Evolutionary conservation across 495 filamentous ascomycete genomes (phyloP).

Genomic region (Penicillium nucicola): DNA sequence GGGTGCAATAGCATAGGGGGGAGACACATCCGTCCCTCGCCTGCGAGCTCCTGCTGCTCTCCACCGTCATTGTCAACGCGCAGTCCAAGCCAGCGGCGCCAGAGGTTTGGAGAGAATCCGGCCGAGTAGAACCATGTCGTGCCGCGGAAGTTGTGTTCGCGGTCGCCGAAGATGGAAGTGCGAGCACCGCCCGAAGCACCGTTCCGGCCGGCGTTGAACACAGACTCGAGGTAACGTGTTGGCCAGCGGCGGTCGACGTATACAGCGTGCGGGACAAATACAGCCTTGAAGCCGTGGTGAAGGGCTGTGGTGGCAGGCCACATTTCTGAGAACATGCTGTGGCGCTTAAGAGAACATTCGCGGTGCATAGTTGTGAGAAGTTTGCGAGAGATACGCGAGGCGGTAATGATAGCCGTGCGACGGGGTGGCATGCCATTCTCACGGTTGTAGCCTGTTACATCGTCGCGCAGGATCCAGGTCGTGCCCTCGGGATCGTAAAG

Average conservation of each 20-base stretch:
- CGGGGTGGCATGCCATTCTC: conserved; percentile 67
- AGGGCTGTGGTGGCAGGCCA: conserved; percentile 83
- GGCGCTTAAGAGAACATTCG: conserved; percentile 75
- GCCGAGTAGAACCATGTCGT: conserved; percentile 96
- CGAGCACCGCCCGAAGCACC: conserved; percentile 72
- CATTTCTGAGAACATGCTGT: conserved; percentile 95
- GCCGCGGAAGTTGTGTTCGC: conserved; percentile 86
- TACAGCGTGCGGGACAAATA: conserved; percentile 87
- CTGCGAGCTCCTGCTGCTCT: conserved; percentile 72
- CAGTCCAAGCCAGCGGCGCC: conserved; percentile 82
- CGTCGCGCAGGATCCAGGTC: conserved; percentile 80
- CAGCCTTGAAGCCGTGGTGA: conserved; percentile 93
- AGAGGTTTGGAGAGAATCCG: conserved; percentile 77
- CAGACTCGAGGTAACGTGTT: conserved; percentile 67
- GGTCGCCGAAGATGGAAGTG: conserved; percentile 74
- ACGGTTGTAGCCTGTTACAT: conserved; percentile 86
- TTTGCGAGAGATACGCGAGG: conserved; percentile 75
- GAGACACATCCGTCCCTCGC: conserved; percentile 90
- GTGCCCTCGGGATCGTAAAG: conserved; percentile 89
- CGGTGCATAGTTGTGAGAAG: conserved; percentile 85
- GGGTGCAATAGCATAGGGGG: conserved; percentile 92
- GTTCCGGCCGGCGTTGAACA: conserved; percentile 82
- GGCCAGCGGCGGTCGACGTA: conserved; percentile 93
- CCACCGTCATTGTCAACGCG: conserved; percentile 83
- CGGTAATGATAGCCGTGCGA: conserved; percentile 83